These are phyloP conservation scores for Phycomyces blakesleeanus DNA, from an alignment of 192 early-diverging fungal genomes.

Conservation along the genomic window DNA sequence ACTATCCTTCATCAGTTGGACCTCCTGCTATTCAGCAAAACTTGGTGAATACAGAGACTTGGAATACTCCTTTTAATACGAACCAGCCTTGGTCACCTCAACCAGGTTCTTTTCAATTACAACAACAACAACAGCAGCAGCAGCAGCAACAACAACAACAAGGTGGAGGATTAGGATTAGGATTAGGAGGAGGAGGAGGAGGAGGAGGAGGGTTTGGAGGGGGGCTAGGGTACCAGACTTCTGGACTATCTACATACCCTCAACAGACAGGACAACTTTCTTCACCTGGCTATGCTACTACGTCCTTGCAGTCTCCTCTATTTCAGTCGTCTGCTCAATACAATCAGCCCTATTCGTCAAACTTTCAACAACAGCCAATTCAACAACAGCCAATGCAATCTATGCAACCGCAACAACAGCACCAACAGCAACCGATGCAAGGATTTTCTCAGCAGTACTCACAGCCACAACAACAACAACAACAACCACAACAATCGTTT, in stretches of 20 bases:
- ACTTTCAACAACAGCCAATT: constrained; percentile 1
- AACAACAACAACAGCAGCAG: neutral
- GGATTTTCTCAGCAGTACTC: neutral
- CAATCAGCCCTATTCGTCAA: constrained; percentile 1
- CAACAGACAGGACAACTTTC: no score
- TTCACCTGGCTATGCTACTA: neutral
- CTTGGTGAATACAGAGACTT: neutral
- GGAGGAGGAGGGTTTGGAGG: no score
- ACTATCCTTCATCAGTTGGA: neutral
- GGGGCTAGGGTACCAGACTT: no score
- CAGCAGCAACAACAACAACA: constrained; percentile 4
- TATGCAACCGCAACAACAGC: neutral
- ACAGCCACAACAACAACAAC: constrained; percentile 6
- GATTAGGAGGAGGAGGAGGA: no score
- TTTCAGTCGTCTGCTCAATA: neutral
- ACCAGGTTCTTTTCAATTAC: neutral
- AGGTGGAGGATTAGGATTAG: no score
- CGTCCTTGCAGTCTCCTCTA: no score
- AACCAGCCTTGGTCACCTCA: no score
- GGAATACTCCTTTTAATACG: no score
- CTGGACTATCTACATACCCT: no score
- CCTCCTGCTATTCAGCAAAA: neutral
- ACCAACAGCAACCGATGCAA: constrained; percentile 10
- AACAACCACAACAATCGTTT: neutral
- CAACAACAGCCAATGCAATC: constrained; percentile 10